Percentiles rank a stretch among this genome's conserved stretches.
phyloP scores from a whole-genome alignment of 1,284 basidiomycete genomes.

The Apiotrichum veenhuisii region DNA sequence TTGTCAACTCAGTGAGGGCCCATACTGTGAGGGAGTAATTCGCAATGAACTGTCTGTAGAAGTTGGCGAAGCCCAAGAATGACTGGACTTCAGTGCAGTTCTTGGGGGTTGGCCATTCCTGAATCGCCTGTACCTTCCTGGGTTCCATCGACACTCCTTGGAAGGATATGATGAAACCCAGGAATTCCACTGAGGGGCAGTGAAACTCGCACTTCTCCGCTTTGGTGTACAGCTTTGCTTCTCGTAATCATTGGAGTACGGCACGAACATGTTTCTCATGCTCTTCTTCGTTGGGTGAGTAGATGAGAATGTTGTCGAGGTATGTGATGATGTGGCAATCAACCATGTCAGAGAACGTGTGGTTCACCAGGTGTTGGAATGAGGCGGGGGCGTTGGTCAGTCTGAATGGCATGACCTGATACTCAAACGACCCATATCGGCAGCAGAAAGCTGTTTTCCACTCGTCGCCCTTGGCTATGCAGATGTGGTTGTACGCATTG shows the following conservation, averaged over 20 bases:
- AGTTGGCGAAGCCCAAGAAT: constrained; percentile 52
- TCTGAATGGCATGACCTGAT: constrained; percentile 50
- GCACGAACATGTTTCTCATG: constrained; percentile 29
- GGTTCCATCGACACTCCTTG: constrained; percentile 29
- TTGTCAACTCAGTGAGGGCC: too few relatives aligned
- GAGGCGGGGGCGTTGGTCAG: constrained; percentile 50
- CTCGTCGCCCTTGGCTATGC: constrained; percentile 32
- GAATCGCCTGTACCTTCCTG: constrained; percentile 49
- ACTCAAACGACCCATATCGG: constrained; percentile 48
- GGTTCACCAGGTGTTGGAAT: constrained; percentile 44
- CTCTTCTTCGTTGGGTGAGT: too few relatives aligned
- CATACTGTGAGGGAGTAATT: too few relatives aligned
- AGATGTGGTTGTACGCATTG: constrained; percentile 37
- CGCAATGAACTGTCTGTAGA: constrained; percentile 51
- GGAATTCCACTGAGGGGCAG: constrained; percentile 35
- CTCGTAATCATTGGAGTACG: constrained; percentile 47
- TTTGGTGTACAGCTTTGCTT: constrained; percentile 47
- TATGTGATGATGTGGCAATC: constrained; percentile 37
- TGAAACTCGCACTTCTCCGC: constrained; percentile 50
- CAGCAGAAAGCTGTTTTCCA: constrained; percentile 48
- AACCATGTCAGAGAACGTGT: constrained; percentile 29
- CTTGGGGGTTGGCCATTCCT: constrained; percentile 31
- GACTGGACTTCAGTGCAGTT: constrained; percentile 44
- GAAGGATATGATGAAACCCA: constrained; percentile 46
- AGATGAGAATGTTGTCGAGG: constrained; percentile 49